A percentile compares a stretch with the other conserved stretches of the same genome.
phyloP scores from a whole-genome alignment of 1,139 yeast species.

The Blastobotrys capitulatus region DNA sequence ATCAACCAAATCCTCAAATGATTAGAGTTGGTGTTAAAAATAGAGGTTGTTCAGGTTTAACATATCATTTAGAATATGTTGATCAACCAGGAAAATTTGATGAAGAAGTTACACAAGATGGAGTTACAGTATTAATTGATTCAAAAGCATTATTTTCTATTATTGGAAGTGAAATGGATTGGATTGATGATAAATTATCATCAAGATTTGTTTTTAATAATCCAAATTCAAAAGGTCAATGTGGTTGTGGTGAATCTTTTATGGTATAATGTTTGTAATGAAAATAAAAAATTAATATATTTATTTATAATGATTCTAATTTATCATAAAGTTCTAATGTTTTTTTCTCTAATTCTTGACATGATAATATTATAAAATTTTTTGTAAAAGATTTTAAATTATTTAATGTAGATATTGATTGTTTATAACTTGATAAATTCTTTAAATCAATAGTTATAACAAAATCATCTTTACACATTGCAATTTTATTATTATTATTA shows the following conservation, averaged over 20 bases:
- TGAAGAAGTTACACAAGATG: slow-evolving; percentile 82
- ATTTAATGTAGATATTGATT: no score
- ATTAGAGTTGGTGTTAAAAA: slow-evolving; percentile 92
- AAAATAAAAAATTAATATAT: background rate
- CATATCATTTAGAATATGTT: slow-evolving; percentile 88
- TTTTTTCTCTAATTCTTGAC: background rate
- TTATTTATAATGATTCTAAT: slow-evolving; percentile 35
- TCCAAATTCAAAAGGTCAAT: slow-evolving; percentile 95
- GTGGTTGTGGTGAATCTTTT: slow-evolving; percentile 98
- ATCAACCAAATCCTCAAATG: slow-evolving; percentile 81
- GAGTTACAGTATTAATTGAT: slow-evolving; percentile 86
- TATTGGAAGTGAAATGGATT: slow-evolving; percentile 97
- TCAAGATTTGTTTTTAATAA: slow-evolving; percentile 87
- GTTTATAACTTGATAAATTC: background rate
- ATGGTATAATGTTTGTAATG: slow-evolving; percentile 62
- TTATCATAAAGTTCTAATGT: background rate
- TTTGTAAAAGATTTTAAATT: no score
- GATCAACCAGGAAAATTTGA: slow-evolving; percentile 88
- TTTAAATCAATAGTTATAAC: background rate
- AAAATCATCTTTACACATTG: background rate
- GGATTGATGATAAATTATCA: slow-evolving; percentile 89
- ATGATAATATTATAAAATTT: background rate
- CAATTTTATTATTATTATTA: background rate
- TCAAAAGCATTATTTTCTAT: slow-evolving; percentile 93
- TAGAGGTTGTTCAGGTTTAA: slow-evolving; percentile 93